These are phyloP conservation scores for Diaporthe capsici DNA, from an alignment of 2,329 filamentous ascomycete species.

Conservation along the genomic window DNA sequence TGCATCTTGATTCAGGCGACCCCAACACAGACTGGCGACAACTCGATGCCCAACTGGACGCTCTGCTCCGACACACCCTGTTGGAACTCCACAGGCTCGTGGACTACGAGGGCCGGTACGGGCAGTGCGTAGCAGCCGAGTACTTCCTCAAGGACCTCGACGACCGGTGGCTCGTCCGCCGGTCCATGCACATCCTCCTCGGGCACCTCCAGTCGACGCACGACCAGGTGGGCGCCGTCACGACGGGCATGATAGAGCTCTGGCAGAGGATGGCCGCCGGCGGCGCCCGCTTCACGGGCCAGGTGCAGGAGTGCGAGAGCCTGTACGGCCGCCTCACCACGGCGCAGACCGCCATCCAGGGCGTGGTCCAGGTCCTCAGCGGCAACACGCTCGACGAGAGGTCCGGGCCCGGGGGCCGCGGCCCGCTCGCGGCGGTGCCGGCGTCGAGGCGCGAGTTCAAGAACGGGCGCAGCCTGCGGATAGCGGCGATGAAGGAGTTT, in stretches of 20 bases:
- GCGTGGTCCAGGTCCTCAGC: neutral
- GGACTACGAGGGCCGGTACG: neutral
- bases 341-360: neutral
- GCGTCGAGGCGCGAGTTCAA: neutral
- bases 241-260: neutral
- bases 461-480: neutral
- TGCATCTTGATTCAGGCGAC: no score
- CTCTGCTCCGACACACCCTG: neutral
- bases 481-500: neutral
- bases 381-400: conserved; percentile 19
- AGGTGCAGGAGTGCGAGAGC: neutral
- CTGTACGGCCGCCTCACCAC: neutral
- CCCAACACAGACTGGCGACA: neutral
- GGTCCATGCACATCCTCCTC: neutral
- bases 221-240: neutral
- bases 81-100: neutral
- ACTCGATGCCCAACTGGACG: neutral
- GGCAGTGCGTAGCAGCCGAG: neutral
- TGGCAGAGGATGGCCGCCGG: neutral
- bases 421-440: neutral
- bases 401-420: neutral
- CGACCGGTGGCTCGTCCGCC: neutral
- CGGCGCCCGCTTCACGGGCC: neutral
- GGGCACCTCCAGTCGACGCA: neutral
- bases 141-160: conserved; percentile 6